Evolutionary conservation across 1,284 basidiomycete species (phyloP), one percentile per base, ranked within the genome.

Genomic region (Coniferiporia weirii): DNA sequence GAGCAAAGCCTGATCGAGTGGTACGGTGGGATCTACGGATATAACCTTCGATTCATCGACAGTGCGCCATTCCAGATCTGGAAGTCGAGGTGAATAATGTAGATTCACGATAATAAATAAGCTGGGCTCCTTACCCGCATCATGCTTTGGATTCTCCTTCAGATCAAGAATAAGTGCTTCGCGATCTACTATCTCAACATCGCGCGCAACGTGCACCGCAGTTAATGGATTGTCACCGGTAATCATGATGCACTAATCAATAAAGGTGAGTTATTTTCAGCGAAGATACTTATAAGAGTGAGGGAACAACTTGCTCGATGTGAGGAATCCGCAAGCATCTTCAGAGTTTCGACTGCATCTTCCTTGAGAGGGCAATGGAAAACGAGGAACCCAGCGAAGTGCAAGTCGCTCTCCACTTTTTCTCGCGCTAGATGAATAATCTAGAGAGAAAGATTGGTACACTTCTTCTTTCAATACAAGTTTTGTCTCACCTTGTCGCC

Each of bases 211-310:
- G 70, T 98, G 95, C 0, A 91, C 87, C 15, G 95, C 95, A 0
- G 95, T 98, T 58, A 98, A 76, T 13, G 95, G 95, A 72, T 98
- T 98, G 73, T 98, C 95, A 48, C 95, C 95, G 50, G 95, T 98
- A 64, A 98, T 98, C 95, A 98, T 98, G 63, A 98, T 81, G 70
- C 95, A 97, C 92, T 91, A 52, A 2, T 60, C 44, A 54, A 63
- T 32, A 15, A 38, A 43, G 57, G 13, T 43, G 7, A 43, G 5
- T 13, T 27, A 17, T 34, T 49, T 27, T 9, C 32, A 35, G 27
- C 10, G 22, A 35, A 49, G 58, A 19, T n/a, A 20, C 4, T 8
- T 45, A 49, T 32, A 52, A 38, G 43, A 43, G 3, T 40, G 38
- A 40, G 15, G 3, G 15, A 40, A 40, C 38, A 10, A 80, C 90